Conservation (phyloP, 768 basidiomycete genomes). For the Grammothele lineata region DNA sequence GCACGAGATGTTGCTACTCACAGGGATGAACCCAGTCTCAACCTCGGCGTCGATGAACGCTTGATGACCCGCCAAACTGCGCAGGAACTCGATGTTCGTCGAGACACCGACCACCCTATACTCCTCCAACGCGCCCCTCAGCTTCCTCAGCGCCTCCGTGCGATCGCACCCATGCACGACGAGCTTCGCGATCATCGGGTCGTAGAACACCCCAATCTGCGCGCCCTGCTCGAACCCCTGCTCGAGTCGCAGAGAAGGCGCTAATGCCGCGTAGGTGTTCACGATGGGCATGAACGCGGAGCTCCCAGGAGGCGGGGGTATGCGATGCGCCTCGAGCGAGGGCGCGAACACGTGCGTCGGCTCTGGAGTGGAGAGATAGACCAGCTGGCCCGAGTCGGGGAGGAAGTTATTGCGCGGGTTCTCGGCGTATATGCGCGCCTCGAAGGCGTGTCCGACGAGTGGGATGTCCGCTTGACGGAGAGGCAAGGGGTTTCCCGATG, state of each 20-base stretch:
- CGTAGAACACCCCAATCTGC: conserved; percentile 84
- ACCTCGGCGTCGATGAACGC: conserved; percentile 77
- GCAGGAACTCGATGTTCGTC: conserved; percentile 88
- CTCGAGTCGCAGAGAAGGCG: conserved; percentile 76
- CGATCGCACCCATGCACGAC: conserved; percentile 85
- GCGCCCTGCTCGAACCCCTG: conserved; percentile 82
- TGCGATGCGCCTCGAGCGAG: conserved; percentile 27
- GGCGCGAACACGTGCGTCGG: conserved; percentile 71
- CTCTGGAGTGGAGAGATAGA: conserved; percentile 76
- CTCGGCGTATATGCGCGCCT: conserved; percentile 94
- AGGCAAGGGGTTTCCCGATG: conserved; percentile 83
- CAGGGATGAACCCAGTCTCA: conserved; percentile 90
- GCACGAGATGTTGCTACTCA: conserved; percentile 23
- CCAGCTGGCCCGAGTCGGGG: conserved; percentile 81
- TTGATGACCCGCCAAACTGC: conserved; percentile 68
- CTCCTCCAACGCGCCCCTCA: conserved; percentile 78
- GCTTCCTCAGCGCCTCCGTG: conserved; percentile 75
- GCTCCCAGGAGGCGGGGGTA: background rate
- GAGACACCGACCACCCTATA: conserved; percentile 90
- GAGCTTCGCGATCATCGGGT: conserved; percentile 92
- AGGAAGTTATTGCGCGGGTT: conserved; percentile 93
- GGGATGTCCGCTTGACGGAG: conserved; percentile 75
- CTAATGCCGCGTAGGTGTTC: conserved; percentile 25
- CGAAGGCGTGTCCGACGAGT: conserved; percentile 89
- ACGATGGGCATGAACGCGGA: no score